These are phyloP conservation scores for Incumbomyces lentus DNA, from an alignment of 2,329 filamentous ascomycete species.

Conservation along the genomic window DNA sequence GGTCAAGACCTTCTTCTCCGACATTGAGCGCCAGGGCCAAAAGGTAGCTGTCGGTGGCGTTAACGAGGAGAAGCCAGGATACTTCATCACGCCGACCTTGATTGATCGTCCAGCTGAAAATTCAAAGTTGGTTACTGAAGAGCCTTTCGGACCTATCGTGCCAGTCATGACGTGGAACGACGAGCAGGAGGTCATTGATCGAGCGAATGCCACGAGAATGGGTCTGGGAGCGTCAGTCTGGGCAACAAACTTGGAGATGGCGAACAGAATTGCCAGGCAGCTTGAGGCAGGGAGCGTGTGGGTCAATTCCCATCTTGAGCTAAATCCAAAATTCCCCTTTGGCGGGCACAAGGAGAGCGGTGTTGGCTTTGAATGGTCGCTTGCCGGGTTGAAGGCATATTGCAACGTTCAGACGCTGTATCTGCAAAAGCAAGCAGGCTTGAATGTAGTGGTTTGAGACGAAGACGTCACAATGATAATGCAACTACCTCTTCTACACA, in stretches of 20 bases:
- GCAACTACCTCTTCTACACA: not conserved
- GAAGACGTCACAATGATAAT: no score
- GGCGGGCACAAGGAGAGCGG: constrained; percentile 26
- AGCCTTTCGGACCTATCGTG: constrained; percentile 56
- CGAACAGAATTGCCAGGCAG: constrained; percentile 42
- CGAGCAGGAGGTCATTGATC: constrained; percentile 49
- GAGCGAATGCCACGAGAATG: constrained; percentile 44
- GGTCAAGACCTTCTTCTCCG: constrained; percentile 47
- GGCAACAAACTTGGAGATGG: constrained; percentile 42
- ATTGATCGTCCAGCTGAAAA: constrained; percentile 48
- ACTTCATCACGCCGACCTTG: constrained; percentile 50
- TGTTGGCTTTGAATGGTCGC: constrained; percentile 23
- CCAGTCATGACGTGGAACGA: constrained; percentile 52
- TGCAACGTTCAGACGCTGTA: constrained; percentile 19
- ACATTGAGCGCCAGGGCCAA: constrained; percentile 46
- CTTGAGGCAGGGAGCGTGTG: constrained; percentile 51
- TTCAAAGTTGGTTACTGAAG: constrained; percentile 47
- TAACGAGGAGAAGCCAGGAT: constrained; percentile 36
- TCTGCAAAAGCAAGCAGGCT: constrained; percentile 12
- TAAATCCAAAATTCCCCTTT: constrained; percentile 18
- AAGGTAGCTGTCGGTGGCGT: constrained; percentile 44
- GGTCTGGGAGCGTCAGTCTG: constrained; percentile 52
- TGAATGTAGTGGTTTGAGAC: not conserved
- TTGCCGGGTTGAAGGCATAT: constrained; percentile 20
- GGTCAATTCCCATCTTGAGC: constrained; percentile 40